Percentiles rank a stretch among this genome's conserved stretches.
These are phyloP conservation scores for Escallonia herrerae DNA, from an alignment of 129 eudicot genomes.

Conservation along the genomic window DNA sequence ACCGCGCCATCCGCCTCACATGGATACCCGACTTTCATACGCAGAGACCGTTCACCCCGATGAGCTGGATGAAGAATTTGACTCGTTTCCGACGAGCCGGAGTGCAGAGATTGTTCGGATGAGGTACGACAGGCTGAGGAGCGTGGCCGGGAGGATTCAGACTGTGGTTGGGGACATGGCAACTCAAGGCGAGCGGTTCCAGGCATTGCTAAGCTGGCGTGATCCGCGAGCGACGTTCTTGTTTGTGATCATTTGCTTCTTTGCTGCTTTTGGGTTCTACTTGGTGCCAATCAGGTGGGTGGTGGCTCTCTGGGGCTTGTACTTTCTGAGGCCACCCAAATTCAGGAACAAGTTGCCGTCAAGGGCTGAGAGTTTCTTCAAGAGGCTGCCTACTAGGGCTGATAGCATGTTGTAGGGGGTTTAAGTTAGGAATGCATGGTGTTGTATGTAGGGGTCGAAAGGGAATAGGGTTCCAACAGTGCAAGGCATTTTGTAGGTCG, in stretches of 20 bases:
- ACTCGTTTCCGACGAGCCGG: slow-evolving; percentile 75
- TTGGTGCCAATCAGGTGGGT: slow-evolving; percentile 77
- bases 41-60: slow-evolving; percentile 67
- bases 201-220: slow-evolving; percentile 87
- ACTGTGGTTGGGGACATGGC: slow-evolving; percentile 92
- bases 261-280: slow-evolving; percentile 83
- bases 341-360: slow-evolving; percentile 89
- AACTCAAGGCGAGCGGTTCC: slow-evolving; percentile 86
- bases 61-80: slow-evolving; percentile 88
- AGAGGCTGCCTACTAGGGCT: slow-evolving; percentile 91
- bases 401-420: slow-evolving; percentile 66
- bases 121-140: slow-evolving; percentile 79
- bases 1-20: slow-evolving; percentile 78
- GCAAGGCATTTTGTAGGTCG: background rate
- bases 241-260: slow-evolving; percentile 66
- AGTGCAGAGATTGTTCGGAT: slow-evolving; percentile 64
- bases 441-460: background rate
- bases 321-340: slow-evolving; percentile 75
- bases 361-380: slow-evolving; percentile 57
- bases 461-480: background rate
- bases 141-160: slow-evolving; percentile 88
- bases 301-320: slow-evolving; percentile 70
- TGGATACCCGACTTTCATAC: slow-evolving; percentile 72
- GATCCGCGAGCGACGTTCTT: slow-evolving; percentile 92
- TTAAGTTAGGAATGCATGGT: background rate